These are phyloP conservation scores for Capsicum rhomboideum DNA, from an alignment of 257 asterid species.

Conservation along the genomic window DNA sequence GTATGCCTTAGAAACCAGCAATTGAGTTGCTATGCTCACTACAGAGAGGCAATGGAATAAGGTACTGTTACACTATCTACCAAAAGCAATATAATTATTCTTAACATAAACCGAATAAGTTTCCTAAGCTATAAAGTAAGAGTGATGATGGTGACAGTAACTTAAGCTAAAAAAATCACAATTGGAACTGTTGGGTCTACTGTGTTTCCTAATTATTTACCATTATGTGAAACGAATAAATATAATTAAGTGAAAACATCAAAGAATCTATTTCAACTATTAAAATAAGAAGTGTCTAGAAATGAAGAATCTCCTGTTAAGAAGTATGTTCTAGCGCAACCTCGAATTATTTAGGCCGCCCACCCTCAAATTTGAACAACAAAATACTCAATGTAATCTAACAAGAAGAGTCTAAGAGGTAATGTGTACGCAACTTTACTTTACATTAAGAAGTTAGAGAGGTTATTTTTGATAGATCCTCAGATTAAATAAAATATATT, in stretches of 20 bases:
- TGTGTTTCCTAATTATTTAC: background rate
- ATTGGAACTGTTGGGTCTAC: background rate
- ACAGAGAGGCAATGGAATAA: background rate
- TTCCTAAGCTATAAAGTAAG: background rate
- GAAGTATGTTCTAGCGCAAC: no score
- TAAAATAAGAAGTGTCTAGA: background rate
- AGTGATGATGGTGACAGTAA: background rate
- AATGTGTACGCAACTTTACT: no score
- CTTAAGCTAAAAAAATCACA: background rate
- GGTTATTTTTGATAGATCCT: no score
- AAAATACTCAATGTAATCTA: no score
- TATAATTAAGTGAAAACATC: background rate
- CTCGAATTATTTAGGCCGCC: no score
- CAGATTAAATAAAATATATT: no score
- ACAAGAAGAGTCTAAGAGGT: no score
- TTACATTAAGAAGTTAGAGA: no score
- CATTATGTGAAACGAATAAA: background rate
- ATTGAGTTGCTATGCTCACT: background rate
- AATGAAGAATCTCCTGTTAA: no score
- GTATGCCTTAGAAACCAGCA: background rate
- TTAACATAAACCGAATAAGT: background rate
- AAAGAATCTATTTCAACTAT: background rate
- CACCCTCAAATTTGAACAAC: no score
- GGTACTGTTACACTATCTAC: background rate
- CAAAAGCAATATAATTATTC: background rate